Evolutionary conservation across 331 rosid species (phyloP).

Genomic region (Saraca asoca): DNA sequence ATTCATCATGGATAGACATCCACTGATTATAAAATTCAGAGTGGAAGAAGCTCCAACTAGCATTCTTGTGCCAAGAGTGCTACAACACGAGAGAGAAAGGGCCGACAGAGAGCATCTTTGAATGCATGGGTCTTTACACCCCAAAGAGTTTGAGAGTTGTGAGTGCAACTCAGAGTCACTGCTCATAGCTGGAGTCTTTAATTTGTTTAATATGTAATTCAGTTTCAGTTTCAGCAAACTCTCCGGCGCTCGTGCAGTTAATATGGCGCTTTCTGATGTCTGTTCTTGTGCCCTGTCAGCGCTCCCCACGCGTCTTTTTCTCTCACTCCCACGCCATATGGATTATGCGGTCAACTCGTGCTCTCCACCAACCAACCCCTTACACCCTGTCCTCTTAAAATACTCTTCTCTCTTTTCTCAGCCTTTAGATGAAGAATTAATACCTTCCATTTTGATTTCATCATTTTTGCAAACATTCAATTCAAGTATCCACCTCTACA

Average conservation of each 20-base stretch:
- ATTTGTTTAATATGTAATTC: background rate
- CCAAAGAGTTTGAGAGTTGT: constrained; percentile 13
- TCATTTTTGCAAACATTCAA: too few relatives aligned
- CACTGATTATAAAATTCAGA: background rate
- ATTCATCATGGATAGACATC: too few relatives aligned
- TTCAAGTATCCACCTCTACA: background rate
- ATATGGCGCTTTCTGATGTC: constrained; percentile 35
- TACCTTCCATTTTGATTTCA: too few relatives aligned
- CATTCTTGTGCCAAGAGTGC: too few relatives aligned
- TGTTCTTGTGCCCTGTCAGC: constrained; percentile 30
- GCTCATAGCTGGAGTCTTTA: background rate
- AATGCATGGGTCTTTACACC: constrained; percentile 59
- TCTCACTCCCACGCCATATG: constrained; percentile 22
- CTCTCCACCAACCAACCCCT: constrained; percentile 20
- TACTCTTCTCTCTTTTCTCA: too few relatives aligned
- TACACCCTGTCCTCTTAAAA: background rate
- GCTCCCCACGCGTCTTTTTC: constrained; percentile 34
- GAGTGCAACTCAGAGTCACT: background rate
- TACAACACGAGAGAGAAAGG: constrained; percentile 6
- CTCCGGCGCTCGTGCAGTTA: constrained; percentile 60
- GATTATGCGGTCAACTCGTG: constrained; percentile 34
- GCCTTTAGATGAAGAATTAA: too few relatives aligned
- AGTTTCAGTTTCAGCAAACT: constrained; percentile 41
- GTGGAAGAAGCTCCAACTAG: background rate
- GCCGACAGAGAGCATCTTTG: constrained; percentile 85